Evolutionary conservation across 2,329 filamentous ascomycete genomes (phyloP), one percentile per base, ranked within the genome.

Genomic region (Pezicula neosporulosa): DNA sequence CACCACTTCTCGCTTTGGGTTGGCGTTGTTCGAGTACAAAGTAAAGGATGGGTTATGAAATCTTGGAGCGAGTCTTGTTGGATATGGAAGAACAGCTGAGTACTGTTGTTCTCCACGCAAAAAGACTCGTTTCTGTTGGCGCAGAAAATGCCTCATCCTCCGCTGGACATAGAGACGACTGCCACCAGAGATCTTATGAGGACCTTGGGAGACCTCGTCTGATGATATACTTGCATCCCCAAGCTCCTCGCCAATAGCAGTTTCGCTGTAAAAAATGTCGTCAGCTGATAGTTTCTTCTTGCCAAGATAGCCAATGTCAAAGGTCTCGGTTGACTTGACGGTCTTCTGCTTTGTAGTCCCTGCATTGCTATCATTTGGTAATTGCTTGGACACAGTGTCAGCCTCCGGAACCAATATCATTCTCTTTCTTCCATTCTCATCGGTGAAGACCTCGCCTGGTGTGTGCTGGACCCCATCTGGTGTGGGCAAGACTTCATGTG

Each of bases 91-190:
- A 19, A 63, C 43, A 4, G 63, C 64, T 41, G 54, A 46, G 39
- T 54, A 61, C 2, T 41, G 3, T 30, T 59, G 45, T 12, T 50
- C 50, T 42, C 58, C 48, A n/a, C 59, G 57, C 10, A 47, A 21
- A 28, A 64, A 55, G 6, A 18, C 18, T 42, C 52, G 33, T 12
- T 30, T 56, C 18, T 56, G 50, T 3, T 57, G 47, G 3, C 59
- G 65, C 6, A 81, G 60, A 27, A 74, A 66, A 24, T 65, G 66
- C 54, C 68, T 74, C 56, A 80, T 70, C 0, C 65, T 59, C 5
- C 58, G 64, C 49, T 74, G 60, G 3, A 77, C 71, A 48, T 74
- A 77, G 2, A 72, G 58, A 39, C 74, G 70, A 30, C 70, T 73
- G 0, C 77, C 78, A 5, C 65, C 63, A 2, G 75, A 71, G 1